Evolutionary conservation across 495 filamentous ascomycete species (phyloP), one percentile per base, ranked within the genome.

Genomic region (Penicillium desertorum): DNA sequence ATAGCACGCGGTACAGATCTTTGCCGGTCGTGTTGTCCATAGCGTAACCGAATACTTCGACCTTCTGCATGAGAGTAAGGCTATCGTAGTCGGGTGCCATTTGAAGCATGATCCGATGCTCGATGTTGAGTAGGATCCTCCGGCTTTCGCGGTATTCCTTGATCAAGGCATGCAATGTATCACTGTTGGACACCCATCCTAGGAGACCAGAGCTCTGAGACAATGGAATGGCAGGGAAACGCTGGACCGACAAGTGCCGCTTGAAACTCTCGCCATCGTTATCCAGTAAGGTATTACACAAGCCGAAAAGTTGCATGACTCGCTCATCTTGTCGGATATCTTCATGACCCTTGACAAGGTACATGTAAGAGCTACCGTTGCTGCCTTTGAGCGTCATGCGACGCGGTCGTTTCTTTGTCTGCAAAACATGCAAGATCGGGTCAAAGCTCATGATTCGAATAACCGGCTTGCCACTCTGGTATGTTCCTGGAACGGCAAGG

Each of bases 1-100:
- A 99, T 34, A 99, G 77, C 4, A 99, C 94, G 19, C 94, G 90
- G 71, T 98, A 99, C 37, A 99, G 81, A 74, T 99, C 94, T 66
- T 99, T 96, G 5, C 94, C 94, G 4, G 94, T 99, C 1, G 94
- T 99, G 63, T 99, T 99, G 77, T 99, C 94, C 59, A 99, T 83
- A 10, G 94, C 94, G 68, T 99, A 99, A 27, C 93, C 92, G 62
- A 99, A 99, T 9, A 99, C 94, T 68, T 99, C 94, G 3, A 98
- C 95, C 75, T 99, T 99, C 70, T 99, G 95, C 95, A 99, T 99
- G 27, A 99, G 82, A 0, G 94, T 96, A 14, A 99, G 83, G 61
- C 95, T 96, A 61, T 99, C 94, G 66, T 97, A 98, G 70, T 99
- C 94, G 2, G 94, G 95, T 12, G 94, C 94, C 94, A 99, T 99